Evolutionary conservation across 2,329 filamentous ascomycete species (phyloP).

Genomic region (Apiospora rasikravindrae): DNA sequence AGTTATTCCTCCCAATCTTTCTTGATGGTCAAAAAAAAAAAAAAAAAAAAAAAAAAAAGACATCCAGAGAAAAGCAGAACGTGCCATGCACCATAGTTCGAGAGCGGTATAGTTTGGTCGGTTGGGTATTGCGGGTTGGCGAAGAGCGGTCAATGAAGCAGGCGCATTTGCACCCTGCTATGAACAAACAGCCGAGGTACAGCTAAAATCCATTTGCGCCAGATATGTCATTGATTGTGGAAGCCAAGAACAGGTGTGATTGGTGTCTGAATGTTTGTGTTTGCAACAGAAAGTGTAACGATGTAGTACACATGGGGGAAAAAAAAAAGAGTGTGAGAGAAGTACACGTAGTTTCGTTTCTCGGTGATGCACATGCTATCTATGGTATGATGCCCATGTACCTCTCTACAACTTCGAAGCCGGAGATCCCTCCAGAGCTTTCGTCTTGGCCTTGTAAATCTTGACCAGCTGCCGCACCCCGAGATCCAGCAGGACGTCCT

Average conservation of each 20-base stretch:
- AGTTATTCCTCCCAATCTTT: not conserved
- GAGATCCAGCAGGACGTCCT: conserved; percentile 76
- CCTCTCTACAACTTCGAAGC: conserved; percentile 28
- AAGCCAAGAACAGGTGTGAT: not conserved
- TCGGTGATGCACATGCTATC: not conserved
- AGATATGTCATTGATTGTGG: not conserved
- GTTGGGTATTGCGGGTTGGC: not conserved
- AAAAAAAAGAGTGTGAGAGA: not conserved
- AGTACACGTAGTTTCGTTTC: not conserved
- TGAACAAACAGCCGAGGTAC: not conserved
- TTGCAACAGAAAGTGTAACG: not conserved
- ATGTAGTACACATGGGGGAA: not conserved
- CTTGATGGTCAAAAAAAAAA: too few relatives aligned
- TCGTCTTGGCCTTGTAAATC: conserved; percentile 65
- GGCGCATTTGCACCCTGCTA: not conserved
- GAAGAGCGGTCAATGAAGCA: not conserved
- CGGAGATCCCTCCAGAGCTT: conserved; percentile 42
- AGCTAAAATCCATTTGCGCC: not conserved
- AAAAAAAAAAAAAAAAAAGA: not conserved
- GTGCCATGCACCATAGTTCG: not conserved
- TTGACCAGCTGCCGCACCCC: conserved; percentile 74
- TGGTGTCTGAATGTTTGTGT: not conserved
- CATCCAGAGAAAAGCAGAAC: not conserved
- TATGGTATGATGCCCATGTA: not conserved
- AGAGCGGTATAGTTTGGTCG: not conserved